Evolutionary conservation across 352 stramenopile species (phyloP).

Genomic region (Hyaloperonospora arabidopsidis): DNA sequence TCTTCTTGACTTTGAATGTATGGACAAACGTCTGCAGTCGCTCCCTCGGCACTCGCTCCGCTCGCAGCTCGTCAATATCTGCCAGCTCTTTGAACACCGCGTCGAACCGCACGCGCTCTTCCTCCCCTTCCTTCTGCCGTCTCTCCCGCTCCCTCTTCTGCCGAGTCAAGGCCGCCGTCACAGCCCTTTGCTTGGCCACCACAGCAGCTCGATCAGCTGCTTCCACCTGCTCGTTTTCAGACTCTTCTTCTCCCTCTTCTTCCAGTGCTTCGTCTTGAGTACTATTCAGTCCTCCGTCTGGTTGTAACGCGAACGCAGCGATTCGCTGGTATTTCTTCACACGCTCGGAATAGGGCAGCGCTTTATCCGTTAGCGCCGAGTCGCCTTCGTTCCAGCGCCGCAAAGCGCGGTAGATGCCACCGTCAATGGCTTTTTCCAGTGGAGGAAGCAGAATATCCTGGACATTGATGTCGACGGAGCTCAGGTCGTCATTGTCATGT

Average conservation of each 20-base stretch:
- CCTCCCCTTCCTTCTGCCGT: constrained; percentile 20
- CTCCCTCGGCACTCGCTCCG: constrained; percentile 36
- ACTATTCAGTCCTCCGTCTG: constrained; percentile 17
- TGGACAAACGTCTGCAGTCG: constrained; percentile 43
- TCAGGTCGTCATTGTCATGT: constrained; percentile 9
- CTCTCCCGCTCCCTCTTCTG: constrained; percentile 21
- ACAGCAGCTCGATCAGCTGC: constrained; percentile 9
- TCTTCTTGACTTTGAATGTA: constrained; percentile 48
- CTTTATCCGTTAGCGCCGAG: constrained; percentile 36
- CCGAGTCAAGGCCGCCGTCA: constrained; percentile 6
- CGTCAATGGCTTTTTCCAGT: constrained; percentile 51
- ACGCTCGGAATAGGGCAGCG: constrained; percentile 47
- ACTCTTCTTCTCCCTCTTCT: constrained; percentile 10
- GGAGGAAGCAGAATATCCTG: constrained; percentile 41
- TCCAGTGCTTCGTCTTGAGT: constrained; percentile 12
- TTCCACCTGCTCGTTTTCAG: not conserved
- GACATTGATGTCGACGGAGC: constrained; percentile 43
- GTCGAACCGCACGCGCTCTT: constrained; percentile 24
- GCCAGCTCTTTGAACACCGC: constrained; percentile 34
- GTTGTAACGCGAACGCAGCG: constrained; percentile 41
- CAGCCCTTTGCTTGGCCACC: constrained; percentile 23
- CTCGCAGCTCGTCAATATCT: constrained; percentile 33
- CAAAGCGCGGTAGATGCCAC: constrained; percentile 47
- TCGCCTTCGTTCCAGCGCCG: constrained; percentile 55
- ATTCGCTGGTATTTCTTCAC: constrained; percentile 54